Percentiles rank a stretch among this genome's conserved stretches.
Evolutionary conservation across 2,329 filamentous ascomycete species (phyloP).

Genomic region (Ascochyta clinopodiicola): DNA sequence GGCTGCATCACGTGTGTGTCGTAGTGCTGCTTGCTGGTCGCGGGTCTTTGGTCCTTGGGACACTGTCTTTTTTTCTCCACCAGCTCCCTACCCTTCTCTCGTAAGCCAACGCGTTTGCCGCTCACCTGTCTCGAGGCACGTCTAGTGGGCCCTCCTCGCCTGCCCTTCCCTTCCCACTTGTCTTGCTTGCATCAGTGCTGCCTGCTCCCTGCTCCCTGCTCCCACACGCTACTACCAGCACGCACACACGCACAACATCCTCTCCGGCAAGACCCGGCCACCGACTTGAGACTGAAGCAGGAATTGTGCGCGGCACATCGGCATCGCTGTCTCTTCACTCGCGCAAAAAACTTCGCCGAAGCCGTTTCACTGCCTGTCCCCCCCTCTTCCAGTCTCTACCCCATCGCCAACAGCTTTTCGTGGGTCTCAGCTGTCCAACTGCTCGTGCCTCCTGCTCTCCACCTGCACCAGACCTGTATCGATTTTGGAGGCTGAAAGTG

Average conservation of each 20-base stretch:
- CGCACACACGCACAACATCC: conserved; percentile 14
- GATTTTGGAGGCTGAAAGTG: conserved; percentile 47
- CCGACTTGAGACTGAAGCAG: conserved; percentile 29
- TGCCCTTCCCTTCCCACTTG: conserved; percentile 19
- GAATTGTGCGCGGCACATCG: conserved; percentile 35
- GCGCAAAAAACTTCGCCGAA: conserved; percentile 37
- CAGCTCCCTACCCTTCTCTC: conserved; percentile 15
- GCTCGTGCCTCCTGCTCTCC: conserved; percentile 43
- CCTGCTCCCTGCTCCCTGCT: not conserved
- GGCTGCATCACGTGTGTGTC: conserved; percentile 24
- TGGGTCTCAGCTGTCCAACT: conserved; percentile 28
- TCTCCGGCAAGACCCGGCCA: conserved; percentile 35
- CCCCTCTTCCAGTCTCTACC: conserved; percentile 26
- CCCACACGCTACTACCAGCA: not conserved
- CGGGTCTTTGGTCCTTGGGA: not conserved
- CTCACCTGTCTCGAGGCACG: conserved; percentile 18
- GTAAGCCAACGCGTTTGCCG: conserved; percentile 33
- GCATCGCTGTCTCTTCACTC: conserved; percentile 27
- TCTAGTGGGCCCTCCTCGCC: conserved; percentile 19
- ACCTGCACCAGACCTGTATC: conserved; percentile 45
- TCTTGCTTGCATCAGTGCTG: conserved; percentile 3
- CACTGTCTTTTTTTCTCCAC: conserved; percentile 1
- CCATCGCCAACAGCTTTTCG: conserved; percentile 26
- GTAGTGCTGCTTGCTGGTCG: conserved; percentile 1
- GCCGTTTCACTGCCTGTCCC: conserved; percentile 22